Conservation (phyloP, 305 asterid species). For the Coffea humblotiana region DNA sequence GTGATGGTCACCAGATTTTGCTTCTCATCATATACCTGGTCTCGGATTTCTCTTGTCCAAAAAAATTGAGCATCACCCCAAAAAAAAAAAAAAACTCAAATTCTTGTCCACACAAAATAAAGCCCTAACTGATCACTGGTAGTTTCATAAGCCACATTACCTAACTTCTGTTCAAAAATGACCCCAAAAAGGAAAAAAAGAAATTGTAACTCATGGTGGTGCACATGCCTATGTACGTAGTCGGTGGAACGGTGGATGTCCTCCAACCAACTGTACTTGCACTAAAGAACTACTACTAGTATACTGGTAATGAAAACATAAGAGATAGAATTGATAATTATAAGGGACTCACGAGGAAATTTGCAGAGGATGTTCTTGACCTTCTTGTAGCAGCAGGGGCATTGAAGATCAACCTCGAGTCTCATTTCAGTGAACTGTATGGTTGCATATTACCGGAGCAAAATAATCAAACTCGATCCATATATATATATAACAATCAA, state of each 20-base stretch:
- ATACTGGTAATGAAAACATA: background rate
- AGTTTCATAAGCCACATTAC: no score
- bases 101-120: background rate
- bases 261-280: background rate
- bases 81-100: background rate
- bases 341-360: constrained; percentile 59
- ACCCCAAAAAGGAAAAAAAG: no score
- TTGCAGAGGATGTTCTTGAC: constrained; percentile 74
- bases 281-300: background rate
- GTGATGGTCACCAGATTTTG: constrained; percentile 55
- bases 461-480: background rate
- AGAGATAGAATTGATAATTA: no score
- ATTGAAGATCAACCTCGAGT: constrained; percentile 78
- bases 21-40: constrained; percentile 61
- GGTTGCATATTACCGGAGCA: background rate
- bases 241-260: background rate
- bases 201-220: background rate
- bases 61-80: constrained; percentile 18
- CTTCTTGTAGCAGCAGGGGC: constrained; percentile 78
- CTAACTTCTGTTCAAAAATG: no score
- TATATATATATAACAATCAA: no score
- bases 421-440: constrained; percentile 60
- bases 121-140: background rate
- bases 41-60: constrained; percentile 62
- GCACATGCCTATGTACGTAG: background rate